Percentiles rank a stretch among this genome's conserved stretches.
Evolutionary conservation across 192 early-diverging fungal genomes (phyloP).

Genomic region (Paraglomus occultum): DNA sequence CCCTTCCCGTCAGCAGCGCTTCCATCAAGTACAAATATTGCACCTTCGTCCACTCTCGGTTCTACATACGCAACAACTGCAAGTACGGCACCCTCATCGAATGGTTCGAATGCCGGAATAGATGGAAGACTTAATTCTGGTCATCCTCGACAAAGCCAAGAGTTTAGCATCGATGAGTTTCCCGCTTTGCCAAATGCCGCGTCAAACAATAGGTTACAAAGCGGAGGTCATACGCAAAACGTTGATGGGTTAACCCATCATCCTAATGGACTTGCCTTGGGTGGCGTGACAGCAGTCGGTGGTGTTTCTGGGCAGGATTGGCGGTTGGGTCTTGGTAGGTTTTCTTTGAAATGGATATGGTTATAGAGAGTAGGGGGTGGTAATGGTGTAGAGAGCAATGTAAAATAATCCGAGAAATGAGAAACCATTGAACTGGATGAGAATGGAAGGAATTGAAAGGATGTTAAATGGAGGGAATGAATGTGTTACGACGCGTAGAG

Average conservation of each 20-base stretch:
- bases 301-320: background rate
- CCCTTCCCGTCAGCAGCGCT: too few species aligned
- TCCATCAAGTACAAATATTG: background rate
- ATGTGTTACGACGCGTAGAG: too few species aligned
- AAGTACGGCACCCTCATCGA: conserved; percentile 31
- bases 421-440: too few species aligned
- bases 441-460: too few species aligned
- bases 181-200: conserved; percentile 46
- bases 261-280: too few species aligned
- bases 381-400: too few species aligned
- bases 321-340: conserved; percentile 23
- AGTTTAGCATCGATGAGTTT: conserved; percentile 47
- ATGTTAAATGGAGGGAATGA: too few species aligned
- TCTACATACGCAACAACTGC: conserved; percentile 45
- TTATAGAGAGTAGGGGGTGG: too few species aligned
- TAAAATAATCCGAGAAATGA: too few species aligned
- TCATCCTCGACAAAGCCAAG: conserved; percentile 33
- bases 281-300: too few species aligned
- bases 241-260: conserved; percentile 12
- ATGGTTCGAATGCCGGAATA: conserved; percentile 19
- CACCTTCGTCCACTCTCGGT: conserved; percentile 14
- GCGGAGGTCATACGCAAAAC: conserved; percentile 33
- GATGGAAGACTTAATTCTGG: background rate
- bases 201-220: conserved; percentile 37
- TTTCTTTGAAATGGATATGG: too few species aligned